A percentile compares a stretch with the other conserved stretches of the same genome.
Conservation (phyloP, 1,284 basidiomycete genomes). For the Boletus semigastroideus region DNA sequence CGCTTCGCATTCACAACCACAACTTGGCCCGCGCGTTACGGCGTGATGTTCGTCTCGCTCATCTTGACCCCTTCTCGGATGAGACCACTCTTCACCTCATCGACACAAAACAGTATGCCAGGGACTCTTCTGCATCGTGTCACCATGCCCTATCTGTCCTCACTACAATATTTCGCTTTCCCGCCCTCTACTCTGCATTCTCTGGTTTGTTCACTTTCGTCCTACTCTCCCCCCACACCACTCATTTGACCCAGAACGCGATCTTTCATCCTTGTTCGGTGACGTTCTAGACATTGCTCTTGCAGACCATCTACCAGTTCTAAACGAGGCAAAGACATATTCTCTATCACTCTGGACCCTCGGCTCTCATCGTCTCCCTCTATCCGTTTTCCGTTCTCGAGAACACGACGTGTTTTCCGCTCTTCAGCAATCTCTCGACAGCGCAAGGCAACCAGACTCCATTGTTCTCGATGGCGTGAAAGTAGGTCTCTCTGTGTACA, state of each 20-base stretch:
- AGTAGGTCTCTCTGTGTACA: slow-evolving; percentile 28
- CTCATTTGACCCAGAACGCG: slow-evolving; percentile 18
- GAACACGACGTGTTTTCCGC: slow-evolving; percentile 31
- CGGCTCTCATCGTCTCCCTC: slow-evolving; percentile 46
- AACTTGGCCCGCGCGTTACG: slow-evolving; percentile 41
- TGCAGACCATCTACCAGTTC: slow-evolving; percentile 37
- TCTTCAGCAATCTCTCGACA: slow-evolving; percentile 36
- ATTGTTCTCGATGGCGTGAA: slow-evolving; percentile 42
- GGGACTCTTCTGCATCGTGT: slow-evolving; percentile 43
- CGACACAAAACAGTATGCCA: slow-evolving; percentile 41
- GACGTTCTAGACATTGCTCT: slow-evolving; percentile 37
- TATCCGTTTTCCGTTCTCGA: slow-evolving; percentile 34
- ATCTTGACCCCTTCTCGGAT: slow-evolving; percentile 38
- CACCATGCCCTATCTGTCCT: slow-evolving; percentile 51
- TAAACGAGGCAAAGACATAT: slow-evolving; percentile 45
- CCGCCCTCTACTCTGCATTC: slow-evolving; percentile 45
- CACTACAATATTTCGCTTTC: slow-evolving; percentile 47
- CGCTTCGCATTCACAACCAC: slow-evolving; percentile 29
- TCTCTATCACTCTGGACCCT: slow-evolving; percentile 50
- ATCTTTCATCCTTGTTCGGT: slow-evolving; percentile 44
- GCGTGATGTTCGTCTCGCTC: slow-evolving; percentile 47
- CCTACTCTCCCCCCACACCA: not conserved
- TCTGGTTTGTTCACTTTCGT: slow-evolving; percentile 45
- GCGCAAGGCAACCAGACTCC: slow-evolving; percentile 2
- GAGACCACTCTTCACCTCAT: slow-evolving; percentile 12